Base-by-base conservation (phyloP, 495 filamentous ascomycete species). In the Lichenothelia convexa region DNA sequence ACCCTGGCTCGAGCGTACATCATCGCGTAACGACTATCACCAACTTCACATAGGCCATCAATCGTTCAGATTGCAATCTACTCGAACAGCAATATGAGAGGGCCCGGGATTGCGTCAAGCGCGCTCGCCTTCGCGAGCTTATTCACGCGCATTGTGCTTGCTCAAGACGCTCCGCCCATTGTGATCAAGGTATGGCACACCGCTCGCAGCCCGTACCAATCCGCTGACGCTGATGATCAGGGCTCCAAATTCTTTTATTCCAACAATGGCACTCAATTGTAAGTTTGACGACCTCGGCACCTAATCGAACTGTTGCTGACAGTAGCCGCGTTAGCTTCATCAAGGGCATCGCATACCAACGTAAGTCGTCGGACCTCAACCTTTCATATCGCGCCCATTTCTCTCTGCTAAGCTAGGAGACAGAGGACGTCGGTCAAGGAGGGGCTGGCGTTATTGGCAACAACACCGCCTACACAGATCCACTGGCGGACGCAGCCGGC, bases 281-380 rank as follows among this genome's bases (percentile, higher is more conserved):
- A 58, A 53, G 71, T 51, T 17, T 30, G 20, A 17, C 36, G 15
- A n/a, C 21, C 26, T 13, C 16, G 24, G 18, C 20, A 26, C 29
- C 15, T 21, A 2, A 17, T 42, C 27, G n/a, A 16, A 17, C 26
- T 17, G 4, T 27, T 7, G 23, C 20, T 18, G 42, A 34, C 18
- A 45, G 29, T n/a, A 30, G 35, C 32, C 16, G 33, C 18, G 21
- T 37, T 35, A 75, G 71, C 54, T 78, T 62, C 48, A 82, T 95
- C 43, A 78, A 74, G 39, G 89, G 89, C 45, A 67, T 97, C 39
- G 89, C 89, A 27, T 97, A 97, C 57, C 89, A 77, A 53, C 65
- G 18, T 66, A 66, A 57, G 49, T 60, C 55, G 30, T 18, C 36
- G 3, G 18, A 31, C 35, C 6, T 18, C 17, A 31, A 36, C 23